phyloP scores from a whole-genome alignment of 2,329 filamentous ascomycete species.

The Penicillium sp. region DNA sequence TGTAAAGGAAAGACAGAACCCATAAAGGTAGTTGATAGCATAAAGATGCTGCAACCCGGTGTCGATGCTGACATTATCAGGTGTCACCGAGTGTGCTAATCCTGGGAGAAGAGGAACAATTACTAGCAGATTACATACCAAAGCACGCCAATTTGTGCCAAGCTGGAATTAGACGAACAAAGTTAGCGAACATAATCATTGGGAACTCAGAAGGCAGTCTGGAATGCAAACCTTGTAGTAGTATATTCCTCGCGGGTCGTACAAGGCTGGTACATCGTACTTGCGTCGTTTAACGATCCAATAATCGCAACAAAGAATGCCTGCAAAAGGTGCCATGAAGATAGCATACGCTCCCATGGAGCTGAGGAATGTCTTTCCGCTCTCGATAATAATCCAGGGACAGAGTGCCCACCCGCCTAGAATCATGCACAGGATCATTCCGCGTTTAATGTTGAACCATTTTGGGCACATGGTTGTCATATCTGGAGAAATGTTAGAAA shows the following conservation, averaged over 20 bases:
- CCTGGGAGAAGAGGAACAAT: constrained; percentile 1
- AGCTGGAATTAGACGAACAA: background rate
- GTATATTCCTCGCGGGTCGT: constrained; percentile 40
- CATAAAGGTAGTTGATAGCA: background rate
- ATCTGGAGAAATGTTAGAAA: background rate
- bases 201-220: background rate
- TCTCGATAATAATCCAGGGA: constrained; percentile 20
- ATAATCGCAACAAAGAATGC: constrained; percentile 45
- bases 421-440: constrained; percentile 48
- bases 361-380: constrained; percentile 15
- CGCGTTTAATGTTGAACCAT: constrained; percentile 53
- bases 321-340: constrained; percentile 45
- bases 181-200: background rate
- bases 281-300: constrained; percentile 41
- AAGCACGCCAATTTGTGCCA: background rate
- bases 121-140: background rate
- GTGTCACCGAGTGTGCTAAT: background rate
- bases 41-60: background rate
- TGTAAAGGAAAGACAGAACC: background rate
- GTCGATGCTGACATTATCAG: background rate
- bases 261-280: constrained; percentile 46
- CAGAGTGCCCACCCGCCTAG: constrained; percentile 32
- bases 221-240: background rate
- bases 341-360: constrained; percentile 28
- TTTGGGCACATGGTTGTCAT: constrained; percentile 50